phyloP scores from a whole-genome alignment of 805 yeast genomes.

The Hanseniaspora mollemarum region DNA sequence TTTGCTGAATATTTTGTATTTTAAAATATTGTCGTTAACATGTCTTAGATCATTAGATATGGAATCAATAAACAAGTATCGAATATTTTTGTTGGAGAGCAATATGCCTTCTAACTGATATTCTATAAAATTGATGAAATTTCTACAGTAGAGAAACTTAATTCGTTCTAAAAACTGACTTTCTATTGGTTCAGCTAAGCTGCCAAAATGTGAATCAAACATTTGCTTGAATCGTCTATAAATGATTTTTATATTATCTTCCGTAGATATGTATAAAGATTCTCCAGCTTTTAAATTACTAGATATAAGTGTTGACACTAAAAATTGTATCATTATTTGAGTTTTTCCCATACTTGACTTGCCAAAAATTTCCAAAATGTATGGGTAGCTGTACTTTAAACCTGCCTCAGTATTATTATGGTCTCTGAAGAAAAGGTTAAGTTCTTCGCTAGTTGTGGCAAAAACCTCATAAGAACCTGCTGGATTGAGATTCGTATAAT shows the following conservation, averaged over 20 bases:
- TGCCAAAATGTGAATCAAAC: conserved; percentile 2
- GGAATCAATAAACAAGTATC: conserved; percentile 10
- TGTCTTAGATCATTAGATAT: conserved; percentile 13
- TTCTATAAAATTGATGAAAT: conserved; percentile 8
- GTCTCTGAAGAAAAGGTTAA: neutral
- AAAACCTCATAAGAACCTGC: too few relatives aligned
- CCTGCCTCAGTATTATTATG: neutral
- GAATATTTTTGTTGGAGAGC: neutral
- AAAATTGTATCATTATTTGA: conserved; percentile 10
- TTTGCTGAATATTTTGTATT: conserved; percentile 3
- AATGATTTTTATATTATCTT: conserved; percentile 9
- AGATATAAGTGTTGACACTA: neutral
- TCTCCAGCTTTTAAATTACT: neutral
- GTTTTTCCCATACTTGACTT: conserved; percentile 14
- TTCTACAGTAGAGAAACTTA: conserved; percentile 3
- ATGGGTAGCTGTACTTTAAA: conserved; percentile 5
- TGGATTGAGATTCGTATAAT: neutral
- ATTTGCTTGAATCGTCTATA: conserved; percentile 13
- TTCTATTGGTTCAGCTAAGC: neutral
- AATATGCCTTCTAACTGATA: conserved; percentile 4
- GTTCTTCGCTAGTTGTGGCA: neutral
- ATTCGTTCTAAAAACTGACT: neutral
- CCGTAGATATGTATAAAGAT: conserved; percentile 7
- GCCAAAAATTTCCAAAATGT: conserved; percentile 10
- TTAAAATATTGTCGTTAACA: conserved; percentile 7